Base-by-base conservation (phyloP, 805 yeast species). In the Wickerhamomyces kurtzmanii region DNA sequence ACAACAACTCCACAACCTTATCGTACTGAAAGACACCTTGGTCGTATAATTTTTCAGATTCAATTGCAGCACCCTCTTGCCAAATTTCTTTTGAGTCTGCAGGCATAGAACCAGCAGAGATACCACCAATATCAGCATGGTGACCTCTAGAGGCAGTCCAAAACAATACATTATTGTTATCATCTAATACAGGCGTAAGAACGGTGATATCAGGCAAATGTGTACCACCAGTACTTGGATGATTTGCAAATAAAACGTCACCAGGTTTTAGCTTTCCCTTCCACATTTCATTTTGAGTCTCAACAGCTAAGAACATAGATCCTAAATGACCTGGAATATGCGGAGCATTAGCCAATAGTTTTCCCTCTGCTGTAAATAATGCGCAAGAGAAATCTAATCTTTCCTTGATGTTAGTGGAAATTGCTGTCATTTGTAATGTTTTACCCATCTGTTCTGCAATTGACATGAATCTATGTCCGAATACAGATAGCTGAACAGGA, bases 41-140 rank as follows among this genome's bases (percentile, higher is more conserved):
- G 12, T 44, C 34, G 21, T 68, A 66, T 20, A 69, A 49, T 36
- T 65, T 63, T 49, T 63, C 67, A 8, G 69, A 52, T 30, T 58
- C 55, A 19, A 69, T 64, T 5, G 65, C 56, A 2, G 68, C 73
- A 25, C 75, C 76, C 43, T 69, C 76, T 32, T 68, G 66, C 36
- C 45, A 59, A 20, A 69, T 51, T 12, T 60, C 54, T 36, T 58
- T 65, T 8, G 75, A 67, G 38, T 65, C 51, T 6, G 75, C 64
- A 16, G 72, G 67, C 64, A 62, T 65, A 3, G 68, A 58, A 6
- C 73, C 73, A 5, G 73, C 68, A 22, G 67, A 52, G 25, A 65
- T 59, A 10, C 71, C 67, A 12, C 75, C 75, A 37, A 69, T 68
- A 38, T 69, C 75, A 12, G 74, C 68, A 45, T 69, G 76, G 46